Evolutionary conservation across 768 basidiomycete species (phyloP).

Genomic region (Tricholoma sp.): DNA sequence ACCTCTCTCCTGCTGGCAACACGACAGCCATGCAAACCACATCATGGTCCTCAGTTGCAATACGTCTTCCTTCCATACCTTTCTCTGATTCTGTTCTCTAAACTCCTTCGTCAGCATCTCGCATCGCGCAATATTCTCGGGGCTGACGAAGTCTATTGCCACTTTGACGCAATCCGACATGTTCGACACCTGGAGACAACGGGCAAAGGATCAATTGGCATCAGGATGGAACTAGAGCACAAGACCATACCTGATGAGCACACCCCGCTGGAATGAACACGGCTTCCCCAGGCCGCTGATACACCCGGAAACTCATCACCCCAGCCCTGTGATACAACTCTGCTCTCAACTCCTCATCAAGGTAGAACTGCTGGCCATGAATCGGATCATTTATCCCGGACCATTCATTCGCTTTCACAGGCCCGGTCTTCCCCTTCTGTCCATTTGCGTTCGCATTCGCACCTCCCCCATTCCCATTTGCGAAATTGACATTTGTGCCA

Average conservation of each 20-base stretch:
- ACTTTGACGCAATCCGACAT: constrained; percentile 95
- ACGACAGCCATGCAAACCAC: constrained; percentile 90
- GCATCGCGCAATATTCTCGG: constrained; percentile 86
- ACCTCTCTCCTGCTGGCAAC: constrained; percentile 32
- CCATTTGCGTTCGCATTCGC: neutral
- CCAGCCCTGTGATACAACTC: constrained; percentile 62
- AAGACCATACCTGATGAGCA: constrained; percentile 69
- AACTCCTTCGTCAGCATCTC: constrained; percentile 85
- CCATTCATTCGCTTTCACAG: constrained; percentile 36
- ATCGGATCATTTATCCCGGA: constrained; percentile 64
- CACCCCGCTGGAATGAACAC: constrained; percentile 95
- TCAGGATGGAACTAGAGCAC: neutral
- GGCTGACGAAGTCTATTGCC: constrained; percentile 91
- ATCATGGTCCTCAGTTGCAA: constrained; percentile 88
- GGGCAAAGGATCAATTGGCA: constrained; percentile 3
- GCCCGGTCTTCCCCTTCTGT: neutral
- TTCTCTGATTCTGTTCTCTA: constrained; percentile 80
- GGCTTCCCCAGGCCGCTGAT: constrained; percentile 89
- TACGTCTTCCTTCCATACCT: constrained; percentile 93
- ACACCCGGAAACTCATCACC: constrained; percentile 77
- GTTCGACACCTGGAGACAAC: constrained; percentile 67
- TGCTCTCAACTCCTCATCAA: constrained; percentile 63
- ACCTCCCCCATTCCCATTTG: neutral
- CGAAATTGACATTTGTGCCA: neutral
- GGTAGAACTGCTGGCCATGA: constrained; percentile 83